phyloP scores from a whole-genome alignment of 495 filamentous ascomycete species.

The Lophium mytilinum region DNA sequence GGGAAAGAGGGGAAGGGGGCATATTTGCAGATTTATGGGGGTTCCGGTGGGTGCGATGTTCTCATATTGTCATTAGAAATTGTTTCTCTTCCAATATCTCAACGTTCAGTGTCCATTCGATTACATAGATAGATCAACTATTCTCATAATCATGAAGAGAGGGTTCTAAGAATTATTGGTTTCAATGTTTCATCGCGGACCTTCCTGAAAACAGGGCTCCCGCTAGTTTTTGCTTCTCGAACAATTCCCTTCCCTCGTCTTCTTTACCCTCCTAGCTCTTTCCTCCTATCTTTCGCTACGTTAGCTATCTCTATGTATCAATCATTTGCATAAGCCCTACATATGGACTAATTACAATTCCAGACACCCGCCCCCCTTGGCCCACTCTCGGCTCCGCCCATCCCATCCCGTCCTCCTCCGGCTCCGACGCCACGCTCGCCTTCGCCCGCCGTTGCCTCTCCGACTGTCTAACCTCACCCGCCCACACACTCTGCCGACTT shows the following conservation, averaged over 20 bases:
- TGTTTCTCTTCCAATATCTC: no score
- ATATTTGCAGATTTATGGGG: conserved; percentile 11
- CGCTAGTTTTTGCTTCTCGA: no score
- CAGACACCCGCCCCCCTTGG: conserved; percentile 17
- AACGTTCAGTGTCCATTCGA: no score
- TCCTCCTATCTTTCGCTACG: background rate
- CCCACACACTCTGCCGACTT: conserved; percentile 12
- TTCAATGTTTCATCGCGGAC: no score
- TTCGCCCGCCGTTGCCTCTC: conserved; percentile 19
- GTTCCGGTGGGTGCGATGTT: conserved; percentile 2
- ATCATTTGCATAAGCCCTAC: background rate
- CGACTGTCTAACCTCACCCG: conserved; percentile 16
- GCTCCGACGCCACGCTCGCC: conserved; percentile 17
- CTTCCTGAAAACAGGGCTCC: no score
- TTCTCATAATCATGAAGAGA: no score
- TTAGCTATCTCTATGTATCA: background rate
- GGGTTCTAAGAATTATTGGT: no score
- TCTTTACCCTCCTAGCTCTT: background rate
- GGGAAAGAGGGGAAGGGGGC: conserved; percentile 6
- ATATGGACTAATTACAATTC: background rate
- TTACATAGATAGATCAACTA: no score
- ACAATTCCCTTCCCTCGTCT: no score
- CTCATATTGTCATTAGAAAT: no score
- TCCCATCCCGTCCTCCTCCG: conserved; percentile 11
- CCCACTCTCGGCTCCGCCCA: conserved; percentile 18